Conservation (phyloP, 176 grass and related monocot genomes). For the Carex parvula region DNA sequence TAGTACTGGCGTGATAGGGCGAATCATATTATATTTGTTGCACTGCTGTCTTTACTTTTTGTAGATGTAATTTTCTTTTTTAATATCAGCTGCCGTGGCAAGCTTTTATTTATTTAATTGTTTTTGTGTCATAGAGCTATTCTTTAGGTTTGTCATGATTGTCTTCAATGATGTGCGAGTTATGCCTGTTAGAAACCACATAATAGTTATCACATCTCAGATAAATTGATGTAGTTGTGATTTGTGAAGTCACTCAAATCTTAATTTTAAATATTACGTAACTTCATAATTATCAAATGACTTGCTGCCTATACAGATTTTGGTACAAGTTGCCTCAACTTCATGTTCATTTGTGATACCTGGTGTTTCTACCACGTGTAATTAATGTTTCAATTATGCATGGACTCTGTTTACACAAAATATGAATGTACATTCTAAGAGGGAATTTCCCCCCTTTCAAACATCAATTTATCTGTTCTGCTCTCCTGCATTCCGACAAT, state of each 20-base stretch:
- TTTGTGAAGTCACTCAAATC: not conserved
- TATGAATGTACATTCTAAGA: not conserved
- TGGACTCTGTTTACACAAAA: not conserved
- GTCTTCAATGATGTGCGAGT: too few relatives aligned
- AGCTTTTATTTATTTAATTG: not conserved
- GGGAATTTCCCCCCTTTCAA: not conserved
- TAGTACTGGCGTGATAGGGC: not conserved
- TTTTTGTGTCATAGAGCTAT: too few relatives aligned
- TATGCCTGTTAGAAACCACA: not conserved
- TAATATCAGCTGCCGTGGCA: not conserved
- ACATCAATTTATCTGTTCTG: not conserved
- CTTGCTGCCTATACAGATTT: not conserved
- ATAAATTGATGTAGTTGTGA: not conserved
- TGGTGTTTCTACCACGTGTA: not conserved
- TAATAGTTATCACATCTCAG: not conserved
- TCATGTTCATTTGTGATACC: not conserved
- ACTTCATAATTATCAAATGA: not conserved
- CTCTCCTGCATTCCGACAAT: not conserved
- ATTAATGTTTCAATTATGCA: not conserved
- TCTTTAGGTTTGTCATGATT: too few relatives aligned
- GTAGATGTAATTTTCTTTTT: not conserved
- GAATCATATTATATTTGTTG: not conserved
- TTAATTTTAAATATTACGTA: not conserved
- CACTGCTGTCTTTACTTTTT: not conserved
- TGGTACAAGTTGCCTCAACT: not conserved